phyloP scores from a whole-genome alignment of 1,284 basidiomycete species.

The Boletus sp. region DNA sequence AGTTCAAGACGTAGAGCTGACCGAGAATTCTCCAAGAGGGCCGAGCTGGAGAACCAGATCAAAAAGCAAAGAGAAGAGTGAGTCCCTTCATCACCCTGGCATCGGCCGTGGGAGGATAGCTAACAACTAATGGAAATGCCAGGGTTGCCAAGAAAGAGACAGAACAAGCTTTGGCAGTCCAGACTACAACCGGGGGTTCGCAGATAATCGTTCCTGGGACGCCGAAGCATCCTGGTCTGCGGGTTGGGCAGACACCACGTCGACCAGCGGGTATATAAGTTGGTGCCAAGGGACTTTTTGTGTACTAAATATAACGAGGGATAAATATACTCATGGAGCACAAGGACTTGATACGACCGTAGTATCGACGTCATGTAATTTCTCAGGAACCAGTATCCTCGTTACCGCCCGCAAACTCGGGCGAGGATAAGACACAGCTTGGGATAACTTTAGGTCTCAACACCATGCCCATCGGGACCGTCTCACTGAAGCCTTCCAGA shows the following conservation, averaged over 20 bases:
- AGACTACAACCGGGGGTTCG: constrained; percentile 57
- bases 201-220: constrained; percentile 80
- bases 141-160: constrained; percentile 65
- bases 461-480: constrained; percentile 11
- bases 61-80: constrained; percentile 84
- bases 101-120: not conserved
- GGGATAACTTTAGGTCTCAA: constrained; percentile 1
- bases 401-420: not conserved
- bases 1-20: constrained; percentile 73
- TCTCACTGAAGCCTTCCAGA: constrained; percentile 1
- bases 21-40: constrained; percentile 85
- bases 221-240: constrained; percentile 68
- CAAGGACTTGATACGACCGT: not conserved
- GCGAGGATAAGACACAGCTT: not conserved
- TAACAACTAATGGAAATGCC: constrained; percentile 10
- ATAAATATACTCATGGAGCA: not conserved
- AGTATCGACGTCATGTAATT: constrained; percentile 3
- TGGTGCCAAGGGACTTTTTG: not conserved
- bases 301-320: not conserved
- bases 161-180: constrained; percentile 62
- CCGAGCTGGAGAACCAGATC: constrained; percentile 90
- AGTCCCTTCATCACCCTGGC: constrained; percentile 33
- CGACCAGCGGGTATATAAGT: constrained; percentile 48
- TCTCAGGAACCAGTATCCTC: constrained; percentile 11
- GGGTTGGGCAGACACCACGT: constrained; percentile 63